Evolutionary conservation across 495 filamentous ascomycete species (phyloP), one percentile per base, ranked within the genome.

Genomic region (Hyphodiscus hymeniophilus): DNA sequence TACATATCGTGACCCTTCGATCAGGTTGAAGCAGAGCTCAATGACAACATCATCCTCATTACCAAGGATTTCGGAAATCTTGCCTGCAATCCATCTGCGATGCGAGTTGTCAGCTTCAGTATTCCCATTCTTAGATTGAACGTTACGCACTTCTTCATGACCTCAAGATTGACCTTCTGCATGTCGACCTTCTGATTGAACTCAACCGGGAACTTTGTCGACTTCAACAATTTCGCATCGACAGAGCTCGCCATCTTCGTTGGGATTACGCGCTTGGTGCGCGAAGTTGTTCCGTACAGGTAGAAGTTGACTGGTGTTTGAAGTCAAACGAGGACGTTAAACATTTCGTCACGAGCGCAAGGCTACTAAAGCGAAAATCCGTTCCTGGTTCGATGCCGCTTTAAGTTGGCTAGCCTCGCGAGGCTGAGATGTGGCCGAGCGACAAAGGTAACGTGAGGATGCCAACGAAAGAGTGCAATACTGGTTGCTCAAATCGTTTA

Each of bases 151-250:
- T 89, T 94, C 74, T 96, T 96, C 81, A 97, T 91, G 47, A 97
- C 87, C 65, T 94, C 89, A 18, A 95, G 71, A 57, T 96, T 95
- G 61, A 97, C 87, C 69, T 97, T 99, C 48, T 78, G 77, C 82
- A 92, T 94, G 69, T 99, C 90, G 33, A 99, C 94, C 73, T 95
- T 96, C 63, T 84, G 78, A 59, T 74, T 91, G 66, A 95, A 97
- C 64, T 97, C 92, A 7, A 82, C 76, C 38, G 92, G 92, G 57
- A 95, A 96, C 62, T 95, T 96, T 45, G 88, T 96, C 65, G 79
- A 74, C 74, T 82, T 84, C 36, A 94, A 70, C 61, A 92, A 75
- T 74, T 94, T 94, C 48, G 83, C 78, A 63, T 95, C 89, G 30
- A 89, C 87, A 49, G 73, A 81, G 45, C 74, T 75, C 54, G 82